Percentiles rank a stretch among this genome's conserved stretches.
Evolutionary conservation across 805 yeast species (phyloP).

Genomic region (Zygoascus bituminiphila): DNA sequence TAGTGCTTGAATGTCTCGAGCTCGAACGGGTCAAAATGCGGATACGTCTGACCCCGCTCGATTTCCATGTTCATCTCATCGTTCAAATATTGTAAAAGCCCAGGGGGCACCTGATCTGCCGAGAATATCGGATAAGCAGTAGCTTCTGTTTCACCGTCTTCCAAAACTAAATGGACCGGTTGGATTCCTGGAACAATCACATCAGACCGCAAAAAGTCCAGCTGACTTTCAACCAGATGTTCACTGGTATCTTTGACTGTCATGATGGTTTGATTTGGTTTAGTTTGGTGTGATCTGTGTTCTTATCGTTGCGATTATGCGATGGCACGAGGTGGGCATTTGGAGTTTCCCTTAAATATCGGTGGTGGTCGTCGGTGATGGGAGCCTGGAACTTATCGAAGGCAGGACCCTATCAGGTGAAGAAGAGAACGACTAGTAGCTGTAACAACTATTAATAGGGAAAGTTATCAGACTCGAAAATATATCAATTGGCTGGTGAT

Average conservation of each 20-base stretch:
- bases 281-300: no score
- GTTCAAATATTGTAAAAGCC: constrained; percentile 39
- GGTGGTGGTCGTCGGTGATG: no score
- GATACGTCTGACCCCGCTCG: constrained; percentile 70
- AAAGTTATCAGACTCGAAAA: no score
- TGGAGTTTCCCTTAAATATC: no score
- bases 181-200: constrained; percentile 33
- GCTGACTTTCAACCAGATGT: neutral
- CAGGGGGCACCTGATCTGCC: constrained; percentile 40
- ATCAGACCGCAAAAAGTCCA: constrained; percentile 1
- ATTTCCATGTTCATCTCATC: constrained; percentile 56
- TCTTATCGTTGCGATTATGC: no score
- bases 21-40: constrained; percentile 35
- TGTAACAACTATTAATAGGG: no score
- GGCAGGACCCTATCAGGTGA: no score
- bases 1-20: constrained; percentile 48
- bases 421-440: no score
- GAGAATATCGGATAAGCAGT: constrained; percentile 56
- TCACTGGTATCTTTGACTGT: neutral
- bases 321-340: no score
- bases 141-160: constrained; percentile 42
- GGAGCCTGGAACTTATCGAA: no score
- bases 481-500: no score
- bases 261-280: neutral
- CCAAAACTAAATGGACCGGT: constrained; percentile 64